Conservation (phyloP, 1,284 basidiomycete genomes). For the Fomitopsis pinicola region DNA sequence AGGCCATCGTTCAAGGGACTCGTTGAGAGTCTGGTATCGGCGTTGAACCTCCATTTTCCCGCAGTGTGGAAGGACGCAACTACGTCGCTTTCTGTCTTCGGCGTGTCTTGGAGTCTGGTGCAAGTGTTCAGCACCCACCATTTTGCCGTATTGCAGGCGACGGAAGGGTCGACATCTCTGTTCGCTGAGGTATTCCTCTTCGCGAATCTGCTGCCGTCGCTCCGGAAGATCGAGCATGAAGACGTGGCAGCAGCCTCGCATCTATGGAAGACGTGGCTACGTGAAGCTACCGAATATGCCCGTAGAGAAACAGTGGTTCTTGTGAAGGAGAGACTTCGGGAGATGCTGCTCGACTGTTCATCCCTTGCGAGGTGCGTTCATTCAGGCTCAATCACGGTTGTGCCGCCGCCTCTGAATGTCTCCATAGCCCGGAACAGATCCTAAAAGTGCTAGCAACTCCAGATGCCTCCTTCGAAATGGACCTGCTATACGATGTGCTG, state of each 20-base stretch:
- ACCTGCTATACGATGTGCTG: conserved; percentile 46
- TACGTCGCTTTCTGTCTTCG: conserved; percentile 9
- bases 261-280: conserved; percentile 22
- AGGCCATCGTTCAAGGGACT: conserved; percentile 29
- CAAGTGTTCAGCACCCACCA: conserved; percentile 24
- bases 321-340: conserved; percentile 39
- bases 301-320: conserved; percentile 25
- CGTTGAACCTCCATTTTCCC: conserved; percentile 35
- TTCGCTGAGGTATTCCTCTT: conserved; percentile 45
- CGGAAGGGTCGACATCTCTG: conserved; percentile 16
- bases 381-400: too few relatives aligned
- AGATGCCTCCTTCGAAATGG: conserved; percentile 4
- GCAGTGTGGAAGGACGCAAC: conserved; percentile 28
- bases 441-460: conserved; percentile 7
- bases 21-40: conserved; percentile 31
- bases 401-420: not conserved
- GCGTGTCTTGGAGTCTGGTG: conserved; percentile 33
- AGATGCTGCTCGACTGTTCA: conserved; percentile 34
- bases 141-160: conserved; percentile 10
- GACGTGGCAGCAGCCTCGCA: conserved; percentile 12
- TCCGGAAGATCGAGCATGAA: conserved; percentile 10
- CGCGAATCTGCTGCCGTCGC: conserved; percentile 41
- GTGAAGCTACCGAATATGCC: conserved; percentile 14
- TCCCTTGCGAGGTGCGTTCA: conserved; percentile 26
- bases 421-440: conserved; percentile 13